Evolutionary conservation across 495 filamentous ascomycete species (phyloP), one percentile per base, ranked within the genome.

Genomic region (Xylaria bambusicola): DNA sequence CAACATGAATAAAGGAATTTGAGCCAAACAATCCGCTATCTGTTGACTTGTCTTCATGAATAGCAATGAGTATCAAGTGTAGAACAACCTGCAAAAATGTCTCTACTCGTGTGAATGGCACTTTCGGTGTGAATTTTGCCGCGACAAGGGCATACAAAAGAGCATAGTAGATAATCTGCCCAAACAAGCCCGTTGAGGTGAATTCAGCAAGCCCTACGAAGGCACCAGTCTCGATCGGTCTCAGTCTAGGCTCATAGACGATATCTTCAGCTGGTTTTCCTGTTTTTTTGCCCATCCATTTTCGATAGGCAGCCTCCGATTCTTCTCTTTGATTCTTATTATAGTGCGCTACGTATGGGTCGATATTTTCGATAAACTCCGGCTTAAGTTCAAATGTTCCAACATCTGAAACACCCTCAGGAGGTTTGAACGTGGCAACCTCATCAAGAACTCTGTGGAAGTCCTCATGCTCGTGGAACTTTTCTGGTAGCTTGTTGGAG

Each of bases 301-400:
- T 87, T 56, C 85, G 89, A 72, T 92, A 97, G 17, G 90, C 88
- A 54, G 80, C 87, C 75, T 99, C 94, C 0, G 93, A 90, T 69
- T 99, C 94, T 65, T 99, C 94, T 24, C 94, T 88, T 71, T 98
- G 95, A 70, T 98, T 98, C 72, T 96, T 95, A 62, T 84, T 92
- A 74, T 94, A 99, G 63, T 97, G 90, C 13, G 92, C 87, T 64
- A 91, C 91, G 67, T 97, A 99, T 4, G 94, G 94, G 70, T 99
- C 94, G 27, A 98, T 84, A 24, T 95, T 81, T 53, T 89, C 88
- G 26, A 96, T 80, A 62, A 86, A 91, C 55, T 96, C 82, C 0
- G 87, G 83, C 72, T 93, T 96, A 41, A 99, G 78, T 67, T 96
- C 92, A 65, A 99, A 98, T 0, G 89, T 96, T 26, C 94, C 94